Base-by-base conservation (phyloP, 495 filamentous ascomycete species). In the Penicillium samsonianum region DNA sequence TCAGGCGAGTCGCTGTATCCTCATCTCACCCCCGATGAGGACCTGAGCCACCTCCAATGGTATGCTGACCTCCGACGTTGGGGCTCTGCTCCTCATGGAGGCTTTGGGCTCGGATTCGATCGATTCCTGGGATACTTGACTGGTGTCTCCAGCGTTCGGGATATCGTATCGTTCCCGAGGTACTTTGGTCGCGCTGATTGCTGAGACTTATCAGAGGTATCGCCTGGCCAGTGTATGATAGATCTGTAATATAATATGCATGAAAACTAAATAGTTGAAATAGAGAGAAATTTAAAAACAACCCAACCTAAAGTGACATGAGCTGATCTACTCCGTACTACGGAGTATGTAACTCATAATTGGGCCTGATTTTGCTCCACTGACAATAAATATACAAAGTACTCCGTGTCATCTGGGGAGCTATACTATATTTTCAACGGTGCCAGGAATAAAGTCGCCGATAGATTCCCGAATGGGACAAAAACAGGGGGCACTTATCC, bases 101-200 rank as follows among this genome's bases (percentile, higher is more conserved):
- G 94, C 2, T 98, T 97, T 74, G 94, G 94, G 3, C 68, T 98
- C 50, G 94, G 94, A 1, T 96, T 97, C 69, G 94, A 98, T 76
- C 83, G 94, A 41, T 80, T 98, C 52, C 69, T 98, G 62, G 84
- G 86, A 59, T 98, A 96, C 73, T 79, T 98, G 57, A 81, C 89
- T 14, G 92, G 92, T 4, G 84, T 93, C 17, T 80, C 82, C 50
- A 96, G 91, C 62, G 84, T 98, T 60, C 82, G 91, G 63, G 94
- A 98, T 69, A 80, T 90, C 20, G 88, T 95, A 37, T 80, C 90
- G 19, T 98, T 97, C 69, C 94, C 94, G 43, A 83, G 94, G 63
- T 95, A 91, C 83, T 84, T 86, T 67, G 90, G 90, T n/a, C 85
- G 90, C 55, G 96, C 92, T 67, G 92, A 96, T 71, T 96, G 92